Base-by-base conservation (phyloP, 2,329 filamentous ascomycete genomes). In the Diaporthe nobilis region DNA sequence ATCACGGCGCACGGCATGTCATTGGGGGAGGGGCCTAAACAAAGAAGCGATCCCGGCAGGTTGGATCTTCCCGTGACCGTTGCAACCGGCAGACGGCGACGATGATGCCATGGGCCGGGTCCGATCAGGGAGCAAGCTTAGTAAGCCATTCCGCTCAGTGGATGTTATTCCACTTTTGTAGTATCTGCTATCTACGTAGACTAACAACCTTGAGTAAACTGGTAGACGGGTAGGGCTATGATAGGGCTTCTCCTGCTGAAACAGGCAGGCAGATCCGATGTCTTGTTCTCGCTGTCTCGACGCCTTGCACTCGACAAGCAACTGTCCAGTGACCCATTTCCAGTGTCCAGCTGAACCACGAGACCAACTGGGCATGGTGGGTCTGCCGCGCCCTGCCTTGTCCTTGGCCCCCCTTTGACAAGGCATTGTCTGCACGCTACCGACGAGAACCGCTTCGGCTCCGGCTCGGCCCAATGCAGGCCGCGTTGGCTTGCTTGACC, bases 61-160 rank as follows among this genome's bases (percentile, higher is more conserved):
- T 55, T 70, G 65, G 65, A 6, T 25, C 39, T 44, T 8, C 49
- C 53, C 68, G 68, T 49, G 68, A 42, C 49, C 61, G 72, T 73
- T 49, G 61, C 61, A 47, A 47, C 51, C 68, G 51, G 68, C 55
- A 58, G 68, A 60, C 55, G 28, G 53, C 42, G 44, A n/a, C 31
- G 17, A 73, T 75, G 73, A 75, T 75, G 68, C 71, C 51, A 74
- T 73, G 15, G 44, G 44, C n/a, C 44, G 47, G 47, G 55, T 71
- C 68, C 55, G 75, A 61, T 47, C 42, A 13, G 37, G 28, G 65
- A 7, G 15, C 15, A 28, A 2, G 34, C 47, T 70, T 70, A 70
- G 65, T 70, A 70, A 70, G 65, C 49, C 6, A 22, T 8, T 2
- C n/a, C 9, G n/a, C 4, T 49, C 9, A 17, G 25, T 25, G 20